A percentile compares a stretch with the other conserved stretches of the same genome.
phyloP scores from a whole-genome alignment of 805 yeast species.

The Cyberlindnera xylosilytica region DNA sequence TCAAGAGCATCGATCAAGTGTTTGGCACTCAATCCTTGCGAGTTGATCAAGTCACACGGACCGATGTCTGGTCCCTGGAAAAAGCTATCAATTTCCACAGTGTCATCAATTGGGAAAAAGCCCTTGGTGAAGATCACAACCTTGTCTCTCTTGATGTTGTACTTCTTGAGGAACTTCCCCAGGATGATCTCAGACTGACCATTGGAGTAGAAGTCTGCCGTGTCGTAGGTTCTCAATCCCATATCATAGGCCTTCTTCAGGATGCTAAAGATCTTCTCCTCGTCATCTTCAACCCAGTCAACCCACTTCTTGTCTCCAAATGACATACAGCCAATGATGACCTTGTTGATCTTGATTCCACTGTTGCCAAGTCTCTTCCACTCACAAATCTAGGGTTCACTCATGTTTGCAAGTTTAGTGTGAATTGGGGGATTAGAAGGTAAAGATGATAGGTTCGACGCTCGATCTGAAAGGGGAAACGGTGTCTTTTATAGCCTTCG shows the following conservation, averaged over 20 bases:
- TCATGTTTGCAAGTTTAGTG: too few species aligned
- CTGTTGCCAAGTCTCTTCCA: conserved; percentile 36
- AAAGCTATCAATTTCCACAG: conserved; percentile 12
- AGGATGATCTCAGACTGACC: conserved; percentile 46
- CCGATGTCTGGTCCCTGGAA: conserved; percentile 2
- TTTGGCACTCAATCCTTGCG: conserved; percentile 42
- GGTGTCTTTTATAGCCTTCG: too few species aligned
- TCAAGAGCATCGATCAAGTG: conserved; percentile 42
- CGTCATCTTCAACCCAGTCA: conserved; percentile 44
- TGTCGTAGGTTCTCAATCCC: conserved; percentile 47
- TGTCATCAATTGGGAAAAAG: conserved; percentile 19
- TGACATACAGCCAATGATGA: conserved; percentile 53
- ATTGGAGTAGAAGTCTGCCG: conserved; percentile 47
- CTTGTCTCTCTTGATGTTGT: conserved; percentile 48
- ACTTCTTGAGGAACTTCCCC: conserved; percentile 52
- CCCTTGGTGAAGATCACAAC: conserved; percentile 55
- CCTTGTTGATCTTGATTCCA: conserved; percentile 45
- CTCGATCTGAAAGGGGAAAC: too few species aligned
- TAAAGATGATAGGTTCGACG: too few species aligned
- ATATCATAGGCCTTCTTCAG: conserved; percentile 44
- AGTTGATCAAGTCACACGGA: conserved; percentile 31
- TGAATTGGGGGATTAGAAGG: too few species aligned
- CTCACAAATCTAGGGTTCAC: too few species aligned
- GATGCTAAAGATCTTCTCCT: conserved; percentile 39
- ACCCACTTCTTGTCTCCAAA: conserved; percentile 42